A percentile compares a stretch with the other conserved stretches of the same genome.
phyloP scores from a whole-genome alignment of 306 rosid species.

The Prunus dulcis region DNA sequence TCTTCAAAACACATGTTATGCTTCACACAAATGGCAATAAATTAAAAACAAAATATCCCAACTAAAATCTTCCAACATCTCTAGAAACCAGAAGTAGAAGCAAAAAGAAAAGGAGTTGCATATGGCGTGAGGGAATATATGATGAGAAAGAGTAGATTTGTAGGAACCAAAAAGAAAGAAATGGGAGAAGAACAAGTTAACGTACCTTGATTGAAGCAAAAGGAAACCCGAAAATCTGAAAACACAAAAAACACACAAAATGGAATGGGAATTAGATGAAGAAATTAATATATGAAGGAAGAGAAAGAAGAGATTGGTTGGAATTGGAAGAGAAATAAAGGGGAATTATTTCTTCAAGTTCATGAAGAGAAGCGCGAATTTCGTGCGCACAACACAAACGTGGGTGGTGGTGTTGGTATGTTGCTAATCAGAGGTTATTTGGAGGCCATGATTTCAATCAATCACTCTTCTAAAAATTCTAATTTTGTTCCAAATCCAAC shows the following conservation, averaged over 20 bases:
- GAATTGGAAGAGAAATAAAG: constrained; percentile 28
- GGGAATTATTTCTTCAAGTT: no score
- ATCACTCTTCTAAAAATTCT: background rate
- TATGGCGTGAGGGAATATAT: constrained; percentile 11
- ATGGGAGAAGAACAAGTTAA: constrained; percentile 1
- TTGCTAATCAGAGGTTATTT: background rate
- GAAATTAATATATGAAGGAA: constrained; percentile 20
- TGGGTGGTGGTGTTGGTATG: constrained; percentile 13
- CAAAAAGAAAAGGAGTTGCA: constrained; percentile 6
- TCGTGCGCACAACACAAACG: constrained; percentile 9
- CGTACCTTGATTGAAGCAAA: constrained; percentile 59
- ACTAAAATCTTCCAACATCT: background rate
- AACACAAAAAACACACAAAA: constrained; percentile 5
- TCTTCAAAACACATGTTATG: background rate
- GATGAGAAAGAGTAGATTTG: constrained; percentile 21
- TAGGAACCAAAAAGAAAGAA: constrained; percentile 23
- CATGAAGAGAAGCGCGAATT: constrained; percentile 2
- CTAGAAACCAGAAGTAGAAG: constrained; percentile 7
- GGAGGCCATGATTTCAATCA: constrained; percentile 31
- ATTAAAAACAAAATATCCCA: background rate
- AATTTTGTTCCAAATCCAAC: background rate
- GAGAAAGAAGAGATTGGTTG: constrained; percentile 7
- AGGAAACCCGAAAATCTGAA: constrained; percentile 31
- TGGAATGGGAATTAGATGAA: constrained; percentile 22
- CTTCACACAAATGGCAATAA: background rate